A percentile compares a stretch with the other conserved stretches of the same genome.
Evolutionary conservation across 352 stramenopile species (phyloP).

Genomic region (Phytophthora podocarpi): DNA sequence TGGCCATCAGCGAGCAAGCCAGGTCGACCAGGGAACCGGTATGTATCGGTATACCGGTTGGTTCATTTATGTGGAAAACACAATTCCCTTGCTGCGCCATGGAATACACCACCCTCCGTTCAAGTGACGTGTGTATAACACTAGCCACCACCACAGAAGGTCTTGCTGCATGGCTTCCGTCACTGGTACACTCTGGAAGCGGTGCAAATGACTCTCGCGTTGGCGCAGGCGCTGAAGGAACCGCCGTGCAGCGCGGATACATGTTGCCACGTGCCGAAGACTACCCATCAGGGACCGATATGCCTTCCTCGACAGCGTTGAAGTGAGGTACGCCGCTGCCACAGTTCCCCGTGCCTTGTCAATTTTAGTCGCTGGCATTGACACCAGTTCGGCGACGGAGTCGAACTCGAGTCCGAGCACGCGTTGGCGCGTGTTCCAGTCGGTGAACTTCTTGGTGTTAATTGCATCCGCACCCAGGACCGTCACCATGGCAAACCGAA

Average conservation of each 20-base stretch:
- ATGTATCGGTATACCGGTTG: too few species aligned
- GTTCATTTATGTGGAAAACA: too few species aligned
- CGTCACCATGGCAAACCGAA: constrained; percentile 14
- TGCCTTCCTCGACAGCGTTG: background rate
- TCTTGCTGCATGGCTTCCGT: constrained; percentile 11
- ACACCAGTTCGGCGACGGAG: background rate
- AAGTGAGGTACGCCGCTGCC: background rate
- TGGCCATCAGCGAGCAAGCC: too few species aligned
- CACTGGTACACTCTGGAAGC: background rate
- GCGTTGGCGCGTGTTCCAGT: constrained; percentile 2
- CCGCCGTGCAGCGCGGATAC: constrained; percentile 10
- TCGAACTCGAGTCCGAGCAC: constrained; percentile 16
- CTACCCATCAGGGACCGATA: constrained; percentile 8
- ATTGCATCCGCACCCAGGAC: constrained; percentile 13
- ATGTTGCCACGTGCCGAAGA: constrained; percentile 20
- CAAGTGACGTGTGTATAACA: constrained; percentile 4
- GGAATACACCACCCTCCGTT: too few species aligned
- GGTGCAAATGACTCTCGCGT: background rate
- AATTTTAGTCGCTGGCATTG: constrained; percentile 7
- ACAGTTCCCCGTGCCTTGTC: background rate
- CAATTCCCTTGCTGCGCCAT: too few species aligned
- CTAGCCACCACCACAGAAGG: constrained; percentile 25
- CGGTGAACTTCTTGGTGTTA: constrained; percentile 23
- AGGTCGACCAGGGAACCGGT: too few species aligned
- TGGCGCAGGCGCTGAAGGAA: constrained; percentile 11